These are phyloP conservation scores for Alternaria burnsii DNA, from an alignment of 2,329 filamentous ascomycete species.

Conservation along the genomic window DNA sequence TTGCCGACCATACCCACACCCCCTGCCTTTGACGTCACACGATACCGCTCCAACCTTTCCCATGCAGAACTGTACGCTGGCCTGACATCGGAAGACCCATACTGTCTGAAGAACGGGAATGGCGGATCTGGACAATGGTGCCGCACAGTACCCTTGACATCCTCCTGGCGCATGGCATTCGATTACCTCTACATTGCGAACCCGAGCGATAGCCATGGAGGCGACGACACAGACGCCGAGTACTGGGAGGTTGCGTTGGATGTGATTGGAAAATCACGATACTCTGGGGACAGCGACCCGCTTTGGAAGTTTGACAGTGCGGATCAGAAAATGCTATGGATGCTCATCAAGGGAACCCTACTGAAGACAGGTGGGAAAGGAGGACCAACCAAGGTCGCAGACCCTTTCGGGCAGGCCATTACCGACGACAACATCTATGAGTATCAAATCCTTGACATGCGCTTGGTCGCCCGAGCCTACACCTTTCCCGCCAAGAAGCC, in stretches of 20 bases:
- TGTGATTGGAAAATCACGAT: slow-evolving; percentile 33
- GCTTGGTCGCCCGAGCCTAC: slow-evolving; percentile 33
- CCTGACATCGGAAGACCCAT: slow-evolving; percentile 31
- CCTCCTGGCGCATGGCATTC: slow-evolving; percentile 4
- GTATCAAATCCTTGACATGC: slow-evolving; percentile 35
- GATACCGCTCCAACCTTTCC: slow-evolving; percentile 34
- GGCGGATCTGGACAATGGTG: slow-evolving; percentile 26
- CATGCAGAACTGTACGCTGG: slow-evolving; percentile 34
- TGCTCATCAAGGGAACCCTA: slow-evolving; percentile 35
- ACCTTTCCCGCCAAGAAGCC: slow-evolving; percentile 22
- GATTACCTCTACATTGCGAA: slow-evolving; percentile 39
- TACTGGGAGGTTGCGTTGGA: slow-evolving; percentile 45
- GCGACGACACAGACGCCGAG: slow-evolving; percentile 21
- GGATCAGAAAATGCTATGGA: slow-evolving; percentile 37
- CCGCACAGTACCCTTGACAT: slow-evolving; percentile 18
- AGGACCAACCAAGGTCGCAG: slow-evolving; percentile 20
- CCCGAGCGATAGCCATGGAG: slow-evolving; percentile 15
- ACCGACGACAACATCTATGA: slow-evolving; percentile 31
- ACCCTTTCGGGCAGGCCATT: slow-evolving; percentile 27
- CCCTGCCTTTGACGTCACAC: slow-evolving; percentile 26
- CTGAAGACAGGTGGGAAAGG: slow-evolving; percentile 11
- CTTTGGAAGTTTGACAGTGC: slow-evolving; percentile 32
- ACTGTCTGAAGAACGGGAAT: slow-evolving; percentile 11
- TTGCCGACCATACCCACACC: slow-evolving; percentile 37
- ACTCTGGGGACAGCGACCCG: slow-evolving; percentile 15